Evolutionary conservation across 495 filamentous ascomycete species (phyloP).

Genomic region (Hyaloscypha hepaticicola): DNA sequence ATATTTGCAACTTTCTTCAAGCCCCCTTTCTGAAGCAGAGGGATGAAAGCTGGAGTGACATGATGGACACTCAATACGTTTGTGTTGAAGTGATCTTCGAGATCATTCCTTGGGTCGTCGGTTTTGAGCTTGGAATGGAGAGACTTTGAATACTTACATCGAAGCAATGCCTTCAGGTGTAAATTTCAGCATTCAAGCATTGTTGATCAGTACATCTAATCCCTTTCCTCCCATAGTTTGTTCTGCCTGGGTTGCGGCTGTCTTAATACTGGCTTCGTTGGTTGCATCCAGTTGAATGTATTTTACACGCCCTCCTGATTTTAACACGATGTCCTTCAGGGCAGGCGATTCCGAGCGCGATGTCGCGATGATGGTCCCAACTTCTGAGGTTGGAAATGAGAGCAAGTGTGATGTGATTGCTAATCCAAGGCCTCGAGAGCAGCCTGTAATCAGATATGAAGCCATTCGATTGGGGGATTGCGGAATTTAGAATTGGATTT

Average conservation of each 20-base stretch:
- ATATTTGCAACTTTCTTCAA: slow-evolving; percentile 50
- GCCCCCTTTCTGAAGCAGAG: slow-evolving; percentile 43
- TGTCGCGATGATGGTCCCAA: slow-evolving; percentile 39
- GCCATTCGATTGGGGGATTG: slow-evolving; percentile 11
- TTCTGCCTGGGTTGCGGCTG: slow-evolving; percentile 35
- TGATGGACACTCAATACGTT: slow-evolving; percentile 47
- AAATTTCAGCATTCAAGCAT: slow-evolving; percentile 36
- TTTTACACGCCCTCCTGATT: slow-evolving; percentile 32
- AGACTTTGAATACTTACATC: neutral
- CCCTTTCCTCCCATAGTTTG: slow-evolving; percentile 32
- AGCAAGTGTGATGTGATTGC: slow-evolving; percentile 38
- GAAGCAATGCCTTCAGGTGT: slow-evolving; percentile 12
- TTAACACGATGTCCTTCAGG: slow-evolving; percentile 33
- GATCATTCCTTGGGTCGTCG: slow-evolving; percentile 36
- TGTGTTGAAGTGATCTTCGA: slow-evolving; percentile 41
- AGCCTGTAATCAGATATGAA: slow-evolving; percentile 42
- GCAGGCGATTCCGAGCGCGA: slow-evolving; percentile 35
- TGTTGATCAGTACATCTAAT: slow-evolving; percentile 45
- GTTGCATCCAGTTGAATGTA: slow-evolving; percentile 38
- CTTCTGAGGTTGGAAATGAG: slow-evolving; percentile 33
- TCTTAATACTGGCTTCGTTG: slow-evolving; percentile 30
- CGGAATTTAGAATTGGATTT: too few relatives aligned
- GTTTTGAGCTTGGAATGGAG: neutral
- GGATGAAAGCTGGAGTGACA: slow-evolving; percentile 45
- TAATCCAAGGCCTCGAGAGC: slow-evolving; percentile 42